phyloP scores from a whole-genome alignment of 177 flowering plant species.

The Vitis hybrid region DNA sequence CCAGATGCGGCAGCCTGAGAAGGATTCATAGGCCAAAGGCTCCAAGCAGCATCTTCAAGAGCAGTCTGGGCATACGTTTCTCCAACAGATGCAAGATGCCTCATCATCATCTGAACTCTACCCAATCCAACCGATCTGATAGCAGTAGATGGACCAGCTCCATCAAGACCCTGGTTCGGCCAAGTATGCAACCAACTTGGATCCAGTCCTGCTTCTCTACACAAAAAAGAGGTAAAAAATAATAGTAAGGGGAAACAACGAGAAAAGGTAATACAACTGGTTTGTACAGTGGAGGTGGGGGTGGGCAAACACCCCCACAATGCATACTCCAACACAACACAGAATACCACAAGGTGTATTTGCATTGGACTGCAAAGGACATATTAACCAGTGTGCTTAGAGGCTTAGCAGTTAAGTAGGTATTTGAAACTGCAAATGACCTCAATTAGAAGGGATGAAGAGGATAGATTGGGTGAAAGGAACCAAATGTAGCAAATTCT shows the following conservation, averaged over 20 bases:
- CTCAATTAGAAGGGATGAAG: too few species aligned
- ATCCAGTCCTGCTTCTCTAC: constrained; percentile 61
- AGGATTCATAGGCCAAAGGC: constrained; percentile 73
- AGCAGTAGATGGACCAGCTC: constrained; percentile 86
- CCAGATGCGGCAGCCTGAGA: constrained; percentile 58
- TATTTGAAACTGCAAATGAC: too few species aligned
- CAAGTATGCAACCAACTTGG: constrained; percentile 67
- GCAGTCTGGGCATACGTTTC: constrained; percentile 88
- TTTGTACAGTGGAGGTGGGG: not conserved
- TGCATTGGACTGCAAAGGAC: too few species aligned
- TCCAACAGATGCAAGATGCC: constrained; percentile 96
- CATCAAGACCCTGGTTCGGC: constrained; percentile 72
- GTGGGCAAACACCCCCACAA: too few species aligned
- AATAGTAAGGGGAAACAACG: not conserved
- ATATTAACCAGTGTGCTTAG: too few species aligned
- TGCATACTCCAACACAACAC: too few species aligned
- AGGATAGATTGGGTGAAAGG: too few species aligned
- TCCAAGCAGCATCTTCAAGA: constrained; percentile 86
- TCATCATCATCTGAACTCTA: constrained; percentile 97
- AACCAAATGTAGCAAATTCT: too few species aligned
- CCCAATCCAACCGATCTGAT: constrained; percentile 69
- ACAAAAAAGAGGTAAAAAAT: constrained; percentile 5
- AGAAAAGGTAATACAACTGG: not conserved
- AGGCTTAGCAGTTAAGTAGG: too few species aligned
- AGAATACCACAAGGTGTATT: too few species aligned